These are phyloP conservation scores for Cyclotella sp. DNA, from an alignment of 108 stramenopile species.

Conservation along the genomic window DNA sequence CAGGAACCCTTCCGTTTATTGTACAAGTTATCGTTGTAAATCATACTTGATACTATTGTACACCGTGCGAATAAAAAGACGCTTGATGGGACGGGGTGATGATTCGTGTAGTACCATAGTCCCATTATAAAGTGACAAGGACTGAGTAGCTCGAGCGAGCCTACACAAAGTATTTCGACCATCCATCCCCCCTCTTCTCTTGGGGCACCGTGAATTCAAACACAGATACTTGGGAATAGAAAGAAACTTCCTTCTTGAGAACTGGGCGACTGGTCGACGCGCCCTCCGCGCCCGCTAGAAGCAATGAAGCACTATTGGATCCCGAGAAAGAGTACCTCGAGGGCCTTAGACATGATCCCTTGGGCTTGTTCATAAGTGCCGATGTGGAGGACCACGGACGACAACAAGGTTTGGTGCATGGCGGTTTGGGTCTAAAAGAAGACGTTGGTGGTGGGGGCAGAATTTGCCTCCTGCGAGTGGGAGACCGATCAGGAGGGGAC, in stretches of 20 bases:
- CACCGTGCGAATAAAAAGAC: neutral
- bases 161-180: constrained; percentile 46
- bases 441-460: constrained; percentile 29
- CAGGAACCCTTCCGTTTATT: neutral
- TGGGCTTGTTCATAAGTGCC: constrained; percentile 17
- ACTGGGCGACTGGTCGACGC: neutral
- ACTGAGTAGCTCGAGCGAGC: neutral
- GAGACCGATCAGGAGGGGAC: neutral
- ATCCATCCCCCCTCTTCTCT: constrained; percentile 35
- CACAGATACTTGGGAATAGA: constrained; percentile 47
- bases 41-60: neutral
- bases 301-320: neutral
- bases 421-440: neutral
- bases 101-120: neutral
- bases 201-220: constrained; percentile 37
- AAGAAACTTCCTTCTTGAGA: constrained; percentile 42
- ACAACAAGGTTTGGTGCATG: neutral
- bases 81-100: neutral
- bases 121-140: neutral
- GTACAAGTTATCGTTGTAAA: neutral
- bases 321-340: constrained; percentile 38
- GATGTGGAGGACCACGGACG: constrained; percentile 44
- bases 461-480: constrained; percentile 33
- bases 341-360: constrained; percentile 29
- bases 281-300: neutral